Evolutionary conservation across 768 basidiomycete species (phyloP).

Genomic region (Candolleomyces efflorescens): DNA sequence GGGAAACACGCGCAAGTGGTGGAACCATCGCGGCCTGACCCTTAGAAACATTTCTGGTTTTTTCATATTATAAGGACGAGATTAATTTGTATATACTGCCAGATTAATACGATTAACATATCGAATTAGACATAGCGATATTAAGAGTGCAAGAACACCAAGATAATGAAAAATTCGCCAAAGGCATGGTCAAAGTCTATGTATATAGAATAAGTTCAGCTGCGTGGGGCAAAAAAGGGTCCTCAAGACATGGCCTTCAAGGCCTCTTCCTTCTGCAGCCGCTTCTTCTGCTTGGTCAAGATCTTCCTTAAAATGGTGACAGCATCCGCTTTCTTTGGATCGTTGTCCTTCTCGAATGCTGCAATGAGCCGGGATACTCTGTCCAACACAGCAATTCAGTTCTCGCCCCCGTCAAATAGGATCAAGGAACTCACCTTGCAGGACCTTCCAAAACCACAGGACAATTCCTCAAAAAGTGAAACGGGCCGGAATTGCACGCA

Average conservation of each 20-base stretch:
- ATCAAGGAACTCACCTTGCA: constrained; percentile 37
- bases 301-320: constrained; percentile 18
- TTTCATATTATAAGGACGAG: neutral
- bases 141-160: no score
- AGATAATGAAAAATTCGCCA: no score
- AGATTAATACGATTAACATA: neutral
- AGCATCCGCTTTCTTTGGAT: constrained; percentile 11
- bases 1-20: neutral
- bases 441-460: constrained; percentile 50
- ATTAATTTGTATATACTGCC: neutral
- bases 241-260: no score
- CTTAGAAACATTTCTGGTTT: neutral
- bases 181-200: no score
- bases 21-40: neutral
- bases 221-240: no score
- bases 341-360: constrained; percentile 16
- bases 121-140: no score
- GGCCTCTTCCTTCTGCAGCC: neutral
- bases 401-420: neutral
- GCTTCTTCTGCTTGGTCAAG: constrained; percentile 17
- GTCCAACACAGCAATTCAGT: constrained; percentile 14
- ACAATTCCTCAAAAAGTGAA: constrained; percentile 34
- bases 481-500: neutral
- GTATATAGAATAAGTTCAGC: no score
- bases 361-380: constrained; percentile 21